phyloP scores from a whole-genome alignment of 129 eudicot species.

The Pseudognaphalium luteoalbum region DNA sequence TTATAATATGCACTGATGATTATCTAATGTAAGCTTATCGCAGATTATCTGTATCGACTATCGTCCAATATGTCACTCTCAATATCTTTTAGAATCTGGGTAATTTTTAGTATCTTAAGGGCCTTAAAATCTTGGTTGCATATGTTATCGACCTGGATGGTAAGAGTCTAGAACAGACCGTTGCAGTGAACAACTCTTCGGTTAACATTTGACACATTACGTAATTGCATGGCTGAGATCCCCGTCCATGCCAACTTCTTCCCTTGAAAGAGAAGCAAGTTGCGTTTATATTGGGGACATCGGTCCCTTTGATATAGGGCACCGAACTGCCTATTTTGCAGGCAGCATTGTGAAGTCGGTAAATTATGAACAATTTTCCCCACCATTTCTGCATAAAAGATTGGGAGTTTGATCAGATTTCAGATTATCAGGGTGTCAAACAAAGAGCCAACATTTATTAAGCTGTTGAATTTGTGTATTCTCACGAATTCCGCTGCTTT shows the following conservation, averaged over 20 bases:
- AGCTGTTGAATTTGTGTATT: neutral
- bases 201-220: slow-evolving; percentile 54
- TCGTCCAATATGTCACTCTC: slow-evolving; percentile 5
- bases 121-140: slow-evolving; percentile 39
- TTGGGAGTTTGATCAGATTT: slow-evolving; percentile 59
- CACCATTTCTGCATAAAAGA: slow-evolving; percentile 81
- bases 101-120: slow-evolving; percentile 26
- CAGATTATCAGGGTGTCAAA: slow-evolving; percentile 1
- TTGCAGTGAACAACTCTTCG: slow-evolving; percentile 78
- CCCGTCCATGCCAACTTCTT: slow-evolving; percentile 78
- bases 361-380: slow-evolving; percentile 92
- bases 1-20: neutral
- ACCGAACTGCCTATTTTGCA: slow-evolving; percentile 75
- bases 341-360: slow-evolving; percentile 75
- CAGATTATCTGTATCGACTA: neutral
- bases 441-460: neutral
- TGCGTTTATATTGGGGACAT: slow-evolving; percentile 50
- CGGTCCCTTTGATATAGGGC: slow-evolving; percentile 55
- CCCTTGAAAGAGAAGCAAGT: slow-evolving; percentile 67
- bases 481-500: neutral
- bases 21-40: slow-evolving; percentile 2
- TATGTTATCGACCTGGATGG: slow-evolving; percentile 50
- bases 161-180: slow-evolving; percentile 95
- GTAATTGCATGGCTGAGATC: slow-evolving; percentile 68
- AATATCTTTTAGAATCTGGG: slow-evolving; percentile 15